Evolutionary conservation across 1,284 basidiomycete species (phyloP), one percentile per base, ranked within the genome.

Genomic region (Lignosus rhinocerotis): DNA sequence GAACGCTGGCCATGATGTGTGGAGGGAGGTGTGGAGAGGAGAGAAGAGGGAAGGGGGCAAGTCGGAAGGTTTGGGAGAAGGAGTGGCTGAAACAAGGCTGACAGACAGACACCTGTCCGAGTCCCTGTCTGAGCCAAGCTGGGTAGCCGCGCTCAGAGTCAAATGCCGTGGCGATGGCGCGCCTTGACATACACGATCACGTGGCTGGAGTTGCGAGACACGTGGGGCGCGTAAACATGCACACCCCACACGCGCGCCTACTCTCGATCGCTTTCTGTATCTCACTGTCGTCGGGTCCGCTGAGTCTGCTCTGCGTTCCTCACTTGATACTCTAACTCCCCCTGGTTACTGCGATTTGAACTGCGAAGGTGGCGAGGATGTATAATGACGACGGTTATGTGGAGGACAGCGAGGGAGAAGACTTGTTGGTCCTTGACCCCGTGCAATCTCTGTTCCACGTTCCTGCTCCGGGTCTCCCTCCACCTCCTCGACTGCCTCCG

Each of bases 381-480:
- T 11, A 31, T 14, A 34, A 61, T 33, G 53, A 63, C 36, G 61
- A 65, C 17, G 54, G 62, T 1, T 64, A 66, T n/a, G 59, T 70
- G 2, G 63, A 66, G 10, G 68, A 69, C 49, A 71, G 69, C 53
- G 69, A 71, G 33, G 69, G 67, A 3, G 67, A 68, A 46, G 62
- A 64, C 3, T 55, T 54, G 47, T 52, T 63, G 59, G 42, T 53
- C 12, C 51, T 64, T 9, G 50, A 53, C 17, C 48, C 42, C 36
- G 7, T 14, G 12, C 36, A 21, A 38, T 34, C 50, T 14, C 41
- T 17, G 6, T 25, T 50, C 11, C 41, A 51, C 21, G 55, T 55
- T 16, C 45, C 30, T 42, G 47, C 34, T 10, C 31, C 55, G 9
- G 57, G 59, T 4, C 42, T 56, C 6, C 54, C 43, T 25, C 46